phyloP scores from a whole-genome alignment of 345 rosid genomes.

The Pistacia vera region DNA sequence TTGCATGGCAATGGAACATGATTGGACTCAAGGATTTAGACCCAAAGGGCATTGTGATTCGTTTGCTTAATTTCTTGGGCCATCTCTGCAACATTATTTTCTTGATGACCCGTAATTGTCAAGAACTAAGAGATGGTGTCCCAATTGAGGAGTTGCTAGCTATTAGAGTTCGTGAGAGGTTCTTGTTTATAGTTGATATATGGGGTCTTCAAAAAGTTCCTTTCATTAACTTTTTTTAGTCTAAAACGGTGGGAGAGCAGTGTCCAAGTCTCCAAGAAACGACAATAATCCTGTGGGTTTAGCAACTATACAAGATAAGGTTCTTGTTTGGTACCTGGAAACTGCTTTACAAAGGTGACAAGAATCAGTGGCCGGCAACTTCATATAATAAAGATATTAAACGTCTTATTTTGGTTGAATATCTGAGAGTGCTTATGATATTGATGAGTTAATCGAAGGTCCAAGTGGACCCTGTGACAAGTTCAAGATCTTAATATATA shows the following conservation, averaged over 20 bases:
- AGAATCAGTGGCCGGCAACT: slow-evolving; percentile 41
- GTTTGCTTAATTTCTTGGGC: slow-evolving; percentile 8
- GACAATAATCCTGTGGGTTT: slow-evolving; percentile 31
- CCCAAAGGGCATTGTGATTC: slow-evolving; percentile 15
- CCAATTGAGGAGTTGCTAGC: neutral
- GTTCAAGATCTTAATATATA: neutral
- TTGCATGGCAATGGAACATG: slow-evolving; percentile 49
- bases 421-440: slow-evolving; percentile 25
- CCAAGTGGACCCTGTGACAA: slow-evolving; percentile 32
- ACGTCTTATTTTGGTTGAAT: slow-evolving; percentile 14
- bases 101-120: neutral
- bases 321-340: slow-evolving; percentile 24
- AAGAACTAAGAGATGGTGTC: neutral
- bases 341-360: slow-evolving; percentile 17
- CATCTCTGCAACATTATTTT: neutral
- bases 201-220: slow-evolving; percentile 19
- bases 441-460: slow-evolving; percentile 19
- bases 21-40: slow-evolving; percentile 29
- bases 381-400: slow-evolving; percentile 15
- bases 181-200: neutral
- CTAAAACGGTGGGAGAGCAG: neutral
- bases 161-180: slow-evolving; percentile 4
- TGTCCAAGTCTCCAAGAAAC: slow-evolving; percentile 11
- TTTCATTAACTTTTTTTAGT: neutral
- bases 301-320: slow-evolving; percentile 32